Base-by-base conservation (phyloP, 768 basidiomycete species). In the Terana coerulea region DNA sequence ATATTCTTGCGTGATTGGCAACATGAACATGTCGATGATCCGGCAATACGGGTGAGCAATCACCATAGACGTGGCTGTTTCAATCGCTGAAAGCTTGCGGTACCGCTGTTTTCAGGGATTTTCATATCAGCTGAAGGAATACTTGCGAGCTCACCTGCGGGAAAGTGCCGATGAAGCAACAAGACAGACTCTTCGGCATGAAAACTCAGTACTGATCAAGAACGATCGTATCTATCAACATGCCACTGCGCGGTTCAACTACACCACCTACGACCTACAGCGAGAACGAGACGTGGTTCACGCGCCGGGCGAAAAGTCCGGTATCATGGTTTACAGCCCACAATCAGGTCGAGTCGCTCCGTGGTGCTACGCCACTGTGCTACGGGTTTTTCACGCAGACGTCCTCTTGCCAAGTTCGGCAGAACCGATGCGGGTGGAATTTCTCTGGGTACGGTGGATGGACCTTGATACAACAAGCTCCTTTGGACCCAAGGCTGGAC, bases 161-260 rank as follows among this genome's bases (percentile, higher is more conserved):
- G 43, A 46, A 1, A 29, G 47, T 1, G 61, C 56, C 29, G 46
- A 52, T 34, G 0, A 17, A 36, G 1, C 31, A 49, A 3, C 47
- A 65, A 19, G 52, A 34, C 0, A 7, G 49, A 2, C 11, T 12
- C 0, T 33, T 64, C 8, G 10, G 57, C 6, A 28, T 10, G 10
- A 34, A n/a, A n/a, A 34, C 10, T 10, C 10, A 10, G 17, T 34
- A 10, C 33, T 10, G 10, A 34, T 64, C n/a, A 17, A 36, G 17
- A 33, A 58, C 8, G 39, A 59, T 19, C 47, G 49, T 3, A 25
- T 64, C 5, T 63, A 61, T 39, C 7, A 37, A 2, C 64, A 66
- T 47, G 39, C 37, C 1, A 47, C 40, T 0, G 6, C 55, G n/a
- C 47, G 39, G 0, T n/a, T 66, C 22, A 61, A 61, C 42, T 61